Evolutionary conservation across 1,284 basidiomycete genomes (phyloP).

Genomic region (Malassezia pachydermatis): DNA sequence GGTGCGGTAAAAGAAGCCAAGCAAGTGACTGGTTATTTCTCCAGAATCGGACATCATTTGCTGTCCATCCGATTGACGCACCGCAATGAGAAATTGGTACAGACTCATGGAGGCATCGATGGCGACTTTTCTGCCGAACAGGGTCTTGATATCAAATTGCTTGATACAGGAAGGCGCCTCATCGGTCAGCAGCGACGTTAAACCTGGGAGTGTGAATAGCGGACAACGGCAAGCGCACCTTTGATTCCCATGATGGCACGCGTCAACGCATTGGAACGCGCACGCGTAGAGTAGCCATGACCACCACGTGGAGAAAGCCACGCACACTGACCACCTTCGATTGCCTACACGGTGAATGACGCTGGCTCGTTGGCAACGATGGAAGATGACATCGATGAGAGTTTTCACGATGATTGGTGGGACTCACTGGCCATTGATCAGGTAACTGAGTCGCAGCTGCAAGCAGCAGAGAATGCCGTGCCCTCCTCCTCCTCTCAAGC

Average conservation of each 20-base stretch:
- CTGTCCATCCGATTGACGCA: slow-evolving; percentile 89
- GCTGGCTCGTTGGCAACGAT: not conserved
- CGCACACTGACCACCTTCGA: not conserved
- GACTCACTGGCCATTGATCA: slow-evolving; percentile 15
- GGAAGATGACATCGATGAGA: slow-evolving; percentile 4
- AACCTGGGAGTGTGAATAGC: slow-evolving; percentile 52
- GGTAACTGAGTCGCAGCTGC: slow-evolving; percentile 12
- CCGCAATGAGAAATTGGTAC: slow-evolving; percentile 89
- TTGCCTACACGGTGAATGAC: not conserved
- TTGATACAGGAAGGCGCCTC: slow-evolving; percentile 76
- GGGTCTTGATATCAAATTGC: slow-evolving; percentile 87
- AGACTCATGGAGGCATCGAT: slow-evolving; percentile 64
- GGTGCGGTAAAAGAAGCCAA: slow-evolving; percentile 89
- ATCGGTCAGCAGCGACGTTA: slow-evolving; percentile 73
- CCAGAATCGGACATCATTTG: slow-evolving; percentile 91
- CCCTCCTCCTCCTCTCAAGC: too few relatives aligned
- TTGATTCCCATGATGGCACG: slow-evolving; percentile 17
- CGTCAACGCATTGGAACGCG: not conserved
- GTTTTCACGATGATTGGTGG: slow-evolving; percentile 19
- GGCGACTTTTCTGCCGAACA: slow-evolving; percentile 79
- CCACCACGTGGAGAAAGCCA: not conserved
- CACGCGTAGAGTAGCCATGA: not conserved
- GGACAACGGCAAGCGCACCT: slow-evolving; percentile 1
- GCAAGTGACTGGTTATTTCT: slow-evolving; percentile 81
- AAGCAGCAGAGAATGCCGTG: slow-evolving; percentile 11